phyloP scores from a whole-genome alignment of 805 yeast species.

The Scheffersomyces amazonensis region DNA sequence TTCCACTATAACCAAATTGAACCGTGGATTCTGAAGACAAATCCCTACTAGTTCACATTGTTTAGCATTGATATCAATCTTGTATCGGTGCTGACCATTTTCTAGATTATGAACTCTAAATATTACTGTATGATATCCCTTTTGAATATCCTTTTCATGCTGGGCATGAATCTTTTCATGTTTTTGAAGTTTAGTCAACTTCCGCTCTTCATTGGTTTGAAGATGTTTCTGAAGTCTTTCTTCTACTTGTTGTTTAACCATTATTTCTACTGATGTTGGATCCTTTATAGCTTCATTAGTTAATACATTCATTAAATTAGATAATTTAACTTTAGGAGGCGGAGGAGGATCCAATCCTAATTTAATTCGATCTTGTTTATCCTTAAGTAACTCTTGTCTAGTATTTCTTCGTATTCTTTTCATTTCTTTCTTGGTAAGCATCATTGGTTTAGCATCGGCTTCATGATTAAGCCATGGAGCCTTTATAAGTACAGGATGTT shows the following conservation, averaged over 20 bases:
- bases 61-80: constrained; percentile 77
- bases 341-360: constrained; percentile 87
- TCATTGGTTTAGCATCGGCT: constrained; percentile 44
- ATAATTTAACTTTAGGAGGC: constrained; percentile 79
- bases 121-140: constrained; percentile 57
- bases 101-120: constrained; percentile 53
- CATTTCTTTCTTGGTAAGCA: constrained; percentile 72
- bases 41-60: constrained; percentile 68
- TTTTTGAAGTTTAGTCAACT: constrained; percentile 55
- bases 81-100: constrained; percentile 67
- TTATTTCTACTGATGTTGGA: constrained; percentile 81
- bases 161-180: constrained; percentile 49
- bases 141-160: constrained; percentile 44
- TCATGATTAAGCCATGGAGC: constrained; percentile 56
- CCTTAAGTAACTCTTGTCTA: constrained; percentile 61
- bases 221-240: constrained; percentile 60
- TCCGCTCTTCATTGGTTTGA: constrained; percentile 58
- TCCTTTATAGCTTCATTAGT: constrained; percentile 84
- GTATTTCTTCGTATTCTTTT: constrained; percentile 70
- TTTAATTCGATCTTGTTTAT: constrained; percentile 71
- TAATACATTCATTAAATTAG: constrained; percentile 81
- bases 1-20: constrained; percentile 66
- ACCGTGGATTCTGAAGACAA: constrained; percentile 42
- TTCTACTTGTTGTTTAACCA: constrained; percentile 67
- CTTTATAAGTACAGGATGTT: constrained; percentile 72